Base-by-base conservation (phyloP, 2,329 filamentous ascomycete genomes). In the Lachnellula occidentalis region DNA sequence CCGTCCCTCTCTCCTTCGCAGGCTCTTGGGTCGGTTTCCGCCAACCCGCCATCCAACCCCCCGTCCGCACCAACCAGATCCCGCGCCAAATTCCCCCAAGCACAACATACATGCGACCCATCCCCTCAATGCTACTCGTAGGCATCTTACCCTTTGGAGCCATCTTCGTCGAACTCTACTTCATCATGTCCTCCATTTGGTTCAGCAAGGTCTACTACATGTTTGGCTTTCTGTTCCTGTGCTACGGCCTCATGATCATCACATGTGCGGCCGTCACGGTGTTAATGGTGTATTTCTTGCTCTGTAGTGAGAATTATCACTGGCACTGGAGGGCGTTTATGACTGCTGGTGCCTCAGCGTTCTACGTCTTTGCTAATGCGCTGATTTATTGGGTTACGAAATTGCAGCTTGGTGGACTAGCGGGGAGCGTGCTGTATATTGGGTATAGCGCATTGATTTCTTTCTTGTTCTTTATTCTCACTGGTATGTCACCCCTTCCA, bases 121-220 rank as follows among this genome's bases (percentile, higher is more conserved):
- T 96, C 7, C 94, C 94, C 1, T 95, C 89, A 61, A 92, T 96
- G 81, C 80, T 96, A 15, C 80, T 97, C 21, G 92, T 95, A 22
- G 94, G 94, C 50, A 85, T 97, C 49, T 79, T 97, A 24, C 94
- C 94, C 0, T 99, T 99, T 66, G 91, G 89, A 46, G 92, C 94
- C 58, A 97, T 99, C 69, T 96, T 97, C 63, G 92, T 97, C 46
- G 94, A 99, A 75, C 84, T 99, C 2, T 97, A 96, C 79, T 97
- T 97, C 74, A 96, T 99, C 76, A 95, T 99, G 90, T 95, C 87
- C 74, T 95, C 90, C 24, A 92, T 99, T 69, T 99, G 94, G 94
- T 96, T 95, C 73, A 92, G 87, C 76, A 90, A 94, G 73, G 94
- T 99, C 62, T 99, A 99, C 79, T 99, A 99, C 80, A 99, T 99